These are phyloP conservation scores for Sisymbrium altissimum DNA, from an alignment of 345 rosid genomes.

Conservation along the genomic window DNA sequence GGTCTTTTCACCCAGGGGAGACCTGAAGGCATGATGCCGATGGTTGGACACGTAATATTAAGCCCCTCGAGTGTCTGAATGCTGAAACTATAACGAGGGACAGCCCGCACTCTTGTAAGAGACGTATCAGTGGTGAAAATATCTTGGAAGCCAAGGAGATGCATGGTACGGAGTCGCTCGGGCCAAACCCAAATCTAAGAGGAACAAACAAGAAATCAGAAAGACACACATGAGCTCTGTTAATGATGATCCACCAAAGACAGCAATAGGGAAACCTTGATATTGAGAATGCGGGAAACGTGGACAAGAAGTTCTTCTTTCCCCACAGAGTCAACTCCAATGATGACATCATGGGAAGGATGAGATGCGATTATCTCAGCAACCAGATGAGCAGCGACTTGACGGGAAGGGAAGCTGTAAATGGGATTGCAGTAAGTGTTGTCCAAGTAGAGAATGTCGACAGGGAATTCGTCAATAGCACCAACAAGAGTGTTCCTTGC, in stretches of 20 bases:
- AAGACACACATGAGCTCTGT: neutral
- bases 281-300: conserved; percentile 47
- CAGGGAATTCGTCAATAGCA: conserved; percentile 41
- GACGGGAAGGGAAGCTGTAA: conserved; percentile 56
- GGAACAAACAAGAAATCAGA: neutral
- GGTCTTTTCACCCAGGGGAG: conserved; percentile 64
- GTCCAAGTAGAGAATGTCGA: conserved; percentile 60
- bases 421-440: conserved; percentile 77
- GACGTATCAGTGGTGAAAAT: conserved; percentile 69
- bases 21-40: conserved; percentile 91
- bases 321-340: conserved; percentile 68
- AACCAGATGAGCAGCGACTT: conserved; percentile 59
- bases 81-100: conserved; percentile 78
- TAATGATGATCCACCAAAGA: neutral
- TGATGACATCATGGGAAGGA: conserved; percentile 63
- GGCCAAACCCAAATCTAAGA: conserved; percentile 92
- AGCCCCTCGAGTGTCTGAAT: conserved; percentile 61
- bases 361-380: conserved; percentile 62
- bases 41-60: conserved; percentile 59
- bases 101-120: conserved; percentile 73
- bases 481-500: conserved; percentile 38
- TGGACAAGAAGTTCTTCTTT: conserved; percentile 68
- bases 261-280: conserved; percentile 41
- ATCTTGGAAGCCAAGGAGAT: conserved; percentile 63
- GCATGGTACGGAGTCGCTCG: conserved; percentile 79